Evolutionary conservation across 1,284 basidiomycete genomes (phyloP).

Genomic region (Pascua sp.): DNA sequence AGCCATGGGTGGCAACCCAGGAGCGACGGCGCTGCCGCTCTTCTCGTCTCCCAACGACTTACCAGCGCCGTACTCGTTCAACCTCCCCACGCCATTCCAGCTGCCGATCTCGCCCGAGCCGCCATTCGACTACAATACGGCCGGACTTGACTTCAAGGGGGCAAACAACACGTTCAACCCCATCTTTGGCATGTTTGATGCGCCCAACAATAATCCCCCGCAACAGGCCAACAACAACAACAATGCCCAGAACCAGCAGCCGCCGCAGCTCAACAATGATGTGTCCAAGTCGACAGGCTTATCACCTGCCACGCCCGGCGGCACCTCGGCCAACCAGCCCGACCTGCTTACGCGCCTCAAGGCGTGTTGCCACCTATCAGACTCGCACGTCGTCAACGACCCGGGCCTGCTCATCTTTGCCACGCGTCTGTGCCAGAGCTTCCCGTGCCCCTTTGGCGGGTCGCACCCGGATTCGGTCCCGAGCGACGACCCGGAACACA

Average conservation of each 20-base stretch:
- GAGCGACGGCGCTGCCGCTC: constrained; percentile 9
- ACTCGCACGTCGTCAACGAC: constrained; percentile 49
- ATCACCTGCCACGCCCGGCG: constrained; percentile 7
- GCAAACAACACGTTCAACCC: constrained; percentile 8
- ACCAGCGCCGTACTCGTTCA: constrained; percentile 36
- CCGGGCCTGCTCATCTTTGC: constrained; percentile 48
- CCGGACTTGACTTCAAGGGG: constrained; percentile 9
- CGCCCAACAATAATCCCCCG: not conserved
- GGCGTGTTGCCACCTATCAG: constrained; percentile 47
- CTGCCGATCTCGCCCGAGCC: constrained; percentile 35
- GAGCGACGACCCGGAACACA: constrained; percentile 36
- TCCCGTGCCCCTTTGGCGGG: constrained; percentile 41
- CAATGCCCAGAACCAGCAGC: not conserved
- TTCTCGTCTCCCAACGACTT: constrained; percentile 21
- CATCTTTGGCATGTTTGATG: constrained; percentile 21
- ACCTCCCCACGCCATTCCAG: constrained; percentile 41
- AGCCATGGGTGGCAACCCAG: too few relatives aligned
- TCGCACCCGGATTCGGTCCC: constrained; percentile 33
- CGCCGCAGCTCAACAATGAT: not conserved
- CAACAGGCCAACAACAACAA: constrained; percentile 7
- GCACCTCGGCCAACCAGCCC: constrained; percentile 25
- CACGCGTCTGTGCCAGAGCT: constrained; percentile 46
- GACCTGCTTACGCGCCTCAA: constrained; percentile 47
- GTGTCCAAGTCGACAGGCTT: constrained; percentile 13
- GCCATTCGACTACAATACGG: constrained; percentile 18